phyloP scores from a whole-genome alignment of 495 filamentous ascomycete species.

The Cercophora sp. region DNA sequence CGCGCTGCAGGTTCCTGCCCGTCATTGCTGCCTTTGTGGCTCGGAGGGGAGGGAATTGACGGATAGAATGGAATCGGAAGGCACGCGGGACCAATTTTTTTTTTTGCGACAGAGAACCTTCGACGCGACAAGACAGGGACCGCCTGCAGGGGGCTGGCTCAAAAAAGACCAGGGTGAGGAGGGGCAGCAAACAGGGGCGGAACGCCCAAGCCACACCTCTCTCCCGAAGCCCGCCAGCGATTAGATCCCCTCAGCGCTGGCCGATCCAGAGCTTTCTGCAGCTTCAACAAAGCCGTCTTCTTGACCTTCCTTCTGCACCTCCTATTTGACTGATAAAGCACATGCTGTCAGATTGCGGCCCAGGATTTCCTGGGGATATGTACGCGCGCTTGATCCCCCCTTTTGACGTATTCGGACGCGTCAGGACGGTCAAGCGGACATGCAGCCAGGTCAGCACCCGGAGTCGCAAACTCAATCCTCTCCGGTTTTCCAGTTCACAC shows the following conservation, averaged over 20 bases:
- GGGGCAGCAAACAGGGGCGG: background rate
- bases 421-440: no score
- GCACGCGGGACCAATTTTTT: background rate
- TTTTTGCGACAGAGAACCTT: background rate
- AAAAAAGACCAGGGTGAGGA: background rate
- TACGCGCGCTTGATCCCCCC: background rate
- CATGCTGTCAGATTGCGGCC: background rate
- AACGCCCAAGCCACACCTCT: background rate
- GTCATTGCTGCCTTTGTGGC: conserved; percentile 5
- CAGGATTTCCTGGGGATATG: background rate
- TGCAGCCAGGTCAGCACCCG: no score
- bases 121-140: background rate
- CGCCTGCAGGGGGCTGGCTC: background rate
- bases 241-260: conserved; percentile 4
- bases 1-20: conserved; percentile 6
- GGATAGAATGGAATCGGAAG: background rate
- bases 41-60: background rate
- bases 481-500: no score
- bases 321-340: background rate
- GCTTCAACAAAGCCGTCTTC: background rate
- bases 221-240: background rate
- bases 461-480: no score
- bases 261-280: conserved; percentile 3
- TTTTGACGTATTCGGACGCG: no score
- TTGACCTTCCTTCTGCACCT: background rate